Evolutionary conservation across 2,329 filamentous ascomycete species (phyloP), one percentile per base, ranked within the genome.

Genomic region (Calonectria pauciramosa): DNA sequence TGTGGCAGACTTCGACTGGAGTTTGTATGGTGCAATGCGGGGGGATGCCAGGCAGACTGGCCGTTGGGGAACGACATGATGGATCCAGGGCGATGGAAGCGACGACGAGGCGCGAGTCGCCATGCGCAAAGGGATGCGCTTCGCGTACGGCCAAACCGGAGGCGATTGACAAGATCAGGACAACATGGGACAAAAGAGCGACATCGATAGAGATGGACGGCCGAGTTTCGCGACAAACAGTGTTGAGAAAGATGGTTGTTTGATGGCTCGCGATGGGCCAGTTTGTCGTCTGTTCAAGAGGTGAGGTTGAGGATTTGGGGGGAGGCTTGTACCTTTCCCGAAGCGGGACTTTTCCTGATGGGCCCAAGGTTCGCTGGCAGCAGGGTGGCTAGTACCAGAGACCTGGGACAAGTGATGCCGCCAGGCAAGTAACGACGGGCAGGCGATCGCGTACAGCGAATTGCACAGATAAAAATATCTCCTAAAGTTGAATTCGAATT

Each of bases 61-160:
- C 91, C 90, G 86, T 93, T 92, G 86, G 89, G 87, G 87, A 92
- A 88, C 85, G 92, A 92, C 92, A 94, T 94, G 85, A 86, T 90
- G 85, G 85, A 85, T 85, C 86, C 86, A 82, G 84, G 84, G 84
- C 86, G 88, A 86, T 88, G 88, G 84, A 85, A 86, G 86, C 85
- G 86, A 87, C 84, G 82, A 84, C 84, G 80, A 83, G 86, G 84
- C 85, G 86, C 84, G 83, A 86, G 89, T 86, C 89, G 89, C 90
- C 89, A 91, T 91, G 88, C 89, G 89, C 87, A 83, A 81, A 82
- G 79, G 84, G 86, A 85, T 86, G 86, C 85, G 86, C 87, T 70
- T 88, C 89, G 89, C 88, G 87, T 89, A 86, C 83, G 84, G 85
- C 82, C 86, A 85, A 84, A 85, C 85, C 86, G 83, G 86, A 85